Conservation (phyloP, 306 rosid genomes). For the Ormosia semicastrata region DNA sequence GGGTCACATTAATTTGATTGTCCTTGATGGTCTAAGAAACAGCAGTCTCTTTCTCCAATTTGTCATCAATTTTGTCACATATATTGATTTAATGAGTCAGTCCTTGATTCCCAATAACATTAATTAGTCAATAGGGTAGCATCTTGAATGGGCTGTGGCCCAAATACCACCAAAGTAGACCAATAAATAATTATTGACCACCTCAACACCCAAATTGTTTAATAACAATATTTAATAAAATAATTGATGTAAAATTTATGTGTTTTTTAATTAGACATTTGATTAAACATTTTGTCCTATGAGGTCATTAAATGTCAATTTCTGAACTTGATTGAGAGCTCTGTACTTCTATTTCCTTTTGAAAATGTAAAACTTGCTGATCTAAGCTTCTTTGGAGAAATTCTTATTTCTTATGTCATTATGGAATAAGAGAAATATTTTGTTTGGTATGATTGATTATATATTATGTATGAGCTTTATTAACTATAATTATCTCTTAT, state of each 20-base stretch:
- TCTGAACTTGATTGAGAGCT: background rate
- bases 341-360: background rate
- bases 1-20: constrained; percentile 7
- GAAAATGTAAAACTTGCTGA: background rate
- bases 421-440: background rate
- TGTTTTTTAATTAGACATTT: background rate
- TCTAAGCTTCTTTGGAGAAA: background rate
- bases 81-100: background rate
- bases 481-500: too few species aligned
- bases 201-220: background rate
- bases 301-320: background rate
- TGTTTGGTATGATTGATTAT: too few species aligned
- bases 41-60: constrained; percentile 17
- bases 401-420: background rate
- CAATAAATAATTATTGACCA: constrained; percentile 6
- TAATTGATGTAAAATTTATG: background rate
- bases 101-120: constrained; percentile 18
- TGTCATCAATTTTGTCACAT: constrained; percentile 31
- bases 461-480: too few species aligned
- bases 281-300: background rate
- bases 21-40: background rate
- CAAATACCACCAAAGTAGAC: constrained; percentile 19
- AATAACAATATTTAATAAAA: background rate
- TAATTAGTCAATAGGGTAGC: constrained; percentile 15
- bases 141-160: constrained; percentile 28